phyloP scores from a whole-genome alignment of 2,329 filamentous ascomycete genomes.

The Paracorniculantispora psalliotae region DNA sequence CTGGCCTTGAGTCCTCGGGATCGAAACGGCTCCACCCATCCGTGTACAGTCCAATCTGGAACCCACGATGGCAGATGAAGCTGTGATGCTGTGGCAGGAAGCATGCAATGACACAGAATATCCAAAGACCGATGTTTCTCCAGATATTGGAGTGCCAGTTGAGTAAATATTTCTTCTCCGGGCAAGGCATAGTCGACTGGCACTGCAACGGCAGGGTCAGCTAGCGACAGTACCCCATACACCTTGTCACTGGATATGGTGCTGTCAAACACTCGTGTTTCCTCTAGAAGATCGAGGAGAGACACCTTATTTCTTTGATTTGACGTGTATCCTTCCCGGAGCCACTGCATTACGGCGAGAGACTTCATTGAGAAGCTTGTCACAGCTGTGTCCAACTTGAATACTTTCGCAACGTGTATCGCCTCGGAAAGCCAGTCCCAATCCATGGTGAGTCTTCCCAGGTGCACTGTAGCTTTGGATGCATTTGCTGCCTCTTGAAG shows the following conservation, averaged over 20 bases:
- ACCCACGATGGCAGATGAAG: slow-evolving; percentile 15
- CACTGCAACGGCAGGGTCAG: neutral
- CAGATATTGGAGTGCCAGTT: neutral
- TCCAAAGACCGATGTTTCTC: neutral
- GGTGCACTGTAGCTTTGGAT: neutral
- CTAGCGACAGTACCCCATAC: neutral
- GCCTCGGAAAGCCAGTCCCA: neutral
- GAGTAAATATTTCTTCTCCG: neutral
- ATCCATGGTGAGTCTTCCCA: neutral
- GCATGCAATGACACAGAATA: neutral
- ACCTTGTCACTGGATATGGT: neutral
- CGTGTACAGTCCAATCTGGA: slow-evolving; percentile 15
- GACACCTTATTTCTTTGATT: neutral
- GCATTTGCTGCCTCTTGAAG: slow-evolving; percentile 15
- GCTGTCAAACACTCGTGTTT: neutral
- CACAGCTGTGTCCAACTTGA: neutral
- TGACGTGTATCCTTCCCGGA: neutral
- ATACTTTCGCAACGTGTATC: neutral
- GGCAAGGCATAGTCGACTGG: neutral
- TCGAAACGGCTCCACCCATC: slow-evolving; percentile 15
- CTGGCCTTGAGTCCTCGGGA: neutral
- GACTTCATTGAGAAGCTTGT: neutral
- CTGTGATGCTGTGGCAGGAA: neutral
- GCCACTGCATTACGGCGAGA: neutral
- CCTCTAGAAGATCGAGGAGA: neutral